Percentiles rank a stretch among this genome's conserved stretches.
phyloP scores from a whole-genome alignment of 495 filamentous ascomycete genomes.

The Talaromyces liani region DNA sequence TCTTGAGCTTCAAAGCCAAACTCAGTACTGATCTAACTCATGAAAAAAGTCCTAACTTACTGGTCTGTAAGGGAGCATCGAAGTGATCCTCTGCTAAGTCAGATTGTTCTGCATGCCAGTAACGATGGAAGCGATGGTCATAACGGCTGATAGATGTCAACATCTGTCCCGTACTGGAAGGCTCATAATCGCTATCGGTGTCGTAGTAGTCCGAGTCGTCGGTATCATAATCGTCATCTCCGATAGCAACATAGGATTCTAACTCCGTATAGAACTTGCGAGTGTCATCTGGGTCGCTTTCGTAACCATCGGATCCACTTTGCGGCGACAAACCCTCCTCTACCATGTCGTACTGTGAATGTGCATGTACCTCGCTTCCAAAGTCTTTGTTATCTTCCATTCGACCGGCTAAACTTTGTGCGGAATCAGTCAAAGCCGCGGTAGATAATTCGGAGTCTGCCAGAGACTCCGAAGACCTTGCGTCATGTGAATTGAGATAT shows the following conservation, averaged over 20 bases:
- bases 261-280: slow-evolving; percentile 25
- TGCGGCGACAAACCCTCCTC: background rate
- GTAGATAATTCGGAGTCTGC: background rate
- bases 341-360: background rate
- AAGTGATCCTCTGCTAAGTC: slow-evolving; percentile 16
- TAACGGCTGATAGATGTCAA: slow-evolving; percentile 26
- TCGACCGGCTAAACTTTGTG: background rate
- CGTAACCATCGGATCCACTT: slow-evolving; percentile 2
- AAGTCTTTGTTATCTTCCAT: background rate
- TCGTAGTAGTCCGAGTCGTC: slow-evolving; percentile 20
- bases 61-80: slow-evolving; percentile 25
- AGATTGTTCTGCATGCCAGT: slow-evolving; percentile 7
- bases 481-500: background rate
- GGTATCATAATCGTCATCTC: slow-evolving; percentile 1
- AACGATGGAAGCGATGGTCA: slow-evolving; percentile 15
- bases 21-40: slow-evolving; percentile 10
- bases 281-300: slow-evolving; percentile 28
- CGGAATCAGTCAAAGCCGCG: background rate
- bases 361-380: background rate
- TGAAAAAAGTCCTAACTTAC: slow-evolving; percentile 17
- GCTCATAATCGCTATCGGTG: slow-evolving; percentile 13
- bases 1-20: slow-evolving; percentile 25
- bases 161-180: slow-evolving; percentile 1
- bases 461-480: background rate
- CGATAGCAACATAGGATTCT: background rate